Evolutionary conservation across 352 stramenopile genomes (phyloP), one percentile per base, ranked within the genome.

Genomic region (Phytophthora vignae): DNA sequence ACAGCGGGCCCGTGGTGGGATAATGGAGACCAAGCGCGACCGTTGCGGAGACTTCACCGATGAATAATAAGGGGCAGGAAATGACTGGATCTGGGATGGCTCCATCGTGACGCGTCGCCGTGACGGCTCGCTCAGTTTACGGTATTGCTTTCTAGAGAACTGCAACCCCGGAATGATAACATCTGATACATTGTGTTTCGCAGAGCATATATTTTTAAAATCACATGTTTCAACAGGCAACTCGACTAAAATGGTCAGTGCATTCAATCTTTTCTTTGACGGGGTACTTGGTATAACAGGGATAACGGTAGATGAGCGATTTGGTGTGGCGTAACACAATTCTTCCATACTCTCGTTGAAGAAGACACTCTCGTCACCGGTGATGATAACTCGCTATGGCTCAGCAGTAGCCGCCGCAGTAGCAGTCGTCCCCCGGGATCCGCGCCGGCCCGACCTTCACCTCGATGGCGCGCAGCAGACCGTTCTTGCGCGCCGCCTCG

Each of bases 371-470:
- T 29, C 25, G 25, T 29, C 27, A 31, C 3, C 9, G 33, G 9
- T 8, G 33, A 40, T 40, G 33, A 46, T 14, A 12, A 46, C 2
- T 9, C 14, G 4, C 11, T 19, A 1, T 2, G 12, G 8, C 15
- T 50, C 50, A 93, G 64, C 84, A 92, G 55, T 90, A 92, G 8
- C 86, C 86, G n/a, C 82, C 83, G 60, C 82, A 88, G 75, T 92
- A 93, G 29, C 63, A 55, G 4, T 64, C 63, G 50, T 79, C 83
- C 29, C 56, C 66, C 1, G 62, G 49, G 27, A 82, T 83, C 2
- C 66, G 60, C 12, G 86, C 86, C 0, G 86, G 84, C 0, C 86
- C 86, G 0, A 93, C 77, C 15, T 67, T 42, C 53, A 92, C 83
- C 7, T 80, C 62, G 36, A 93, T 85, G 21, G 69, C 63, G 42